Evolutionary conservation across 1,284 basidiomycete species (phyloP), one percentile per base, ranked within the genome.

Genomic region (Ganoderma boninense): DNA sequence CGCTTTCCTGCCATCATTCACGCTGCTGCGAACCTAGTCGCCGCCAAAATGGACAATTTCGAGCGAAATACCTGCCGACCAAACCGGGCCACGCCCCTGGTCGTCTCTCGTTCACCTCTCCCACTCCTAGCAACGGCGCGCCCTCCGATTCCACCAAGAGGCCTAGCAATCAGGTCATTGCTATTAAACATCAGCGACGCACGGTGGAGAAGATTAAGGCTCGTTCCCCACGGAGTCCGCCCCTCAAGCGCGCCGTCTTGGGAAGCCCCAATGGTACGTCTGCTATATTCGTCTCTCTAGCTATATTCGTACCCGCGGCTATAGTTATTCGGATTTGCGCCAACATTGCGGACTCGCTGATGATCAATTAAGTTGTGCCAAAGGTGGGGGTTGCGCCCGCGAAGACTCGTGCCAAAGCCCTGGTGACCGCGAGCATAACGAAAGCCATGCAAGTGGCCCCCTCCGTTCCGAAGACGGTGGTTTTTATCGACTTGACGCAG

Each of bases 401-500:
- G 14, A 43, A 64, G 54, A 35, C 54, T 35, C 32, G 16, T 32
- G 35, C 46, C n/a, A 65, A 68, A 40, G 40, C 61, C 20, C 42
- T 69, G 59, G 56, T 29, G 46, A 69, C 46, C 54, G 67, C 56
- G 49, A 5, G 40, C 18, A 56, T 40, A 56, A 68, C 23, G 16
- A 59, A 60, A 56, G 23, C 29, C 13, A 6, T 42, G 4, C 65
- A 62, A 69, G 46, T 67, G 60, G 69, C 40, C 64, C 62, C 69
- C 60, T 57, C 68, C 32, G 54, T 69, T 1, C 70, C 73, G 13
- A 64, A 64, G 63, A 18, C 14, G 11, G 49, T 29, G n/a, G 64
- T 74, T n/a, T 59, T 73, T 38, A 76, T 78, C 46, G 78, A 79
- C 70, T 74, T 79, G n/a, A 79, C 78, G 29, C 23, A 73, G 16